A percentile compares a stretch with the other conserved stretches of the same genome.
phyloP scores from a whole-genome alignment of 768 basidiomycete species.

The Kwoniella sp. region DNA sequence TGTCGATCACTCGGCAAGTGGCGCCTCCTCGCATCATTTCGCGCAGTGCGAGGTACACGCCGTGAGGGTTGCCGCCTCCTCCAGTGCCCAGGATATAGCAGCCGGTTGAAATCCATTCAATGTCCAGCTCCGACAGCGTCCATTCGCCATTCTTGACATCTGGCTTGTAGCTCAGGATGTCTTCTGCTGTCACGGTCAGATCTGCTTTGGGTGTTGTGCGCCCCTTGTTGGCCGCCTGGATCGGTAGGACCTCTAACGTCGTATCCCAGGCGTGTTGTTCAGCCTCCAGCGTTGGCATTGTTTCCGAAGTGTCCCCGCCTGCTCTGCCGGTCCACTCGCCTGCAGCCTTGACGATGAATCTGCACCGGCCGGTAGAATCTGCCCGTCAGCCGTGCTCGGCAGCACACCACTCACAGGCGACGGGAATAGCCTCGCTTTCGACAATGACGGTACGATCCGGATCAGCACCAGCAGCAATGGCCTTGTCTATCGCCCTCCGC shows the following conservation, averaged over 20 bases:
- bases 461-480: slow-evolving; percentile 55
- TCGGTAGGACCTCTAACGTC: not conserved
- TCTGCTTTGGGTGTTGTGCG: slow-evolving; percentile 3
- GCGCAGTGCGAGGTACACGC: slow-evolving; percentile 55
- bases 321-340: no score
- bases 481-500: slow-evolving; percentile 53
- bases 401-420: slow-evolving; percentile 40
- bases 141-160: slow-evolving; percentile 52
- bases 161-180: slow-evolving; percentile 52
- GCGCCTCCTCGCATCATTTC: slow-evolving; percentile 58
- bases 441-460: slow-evolving; percentile 55
- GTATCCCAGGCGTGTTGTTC: not conserved
- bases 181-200: slow-evolving; percentile 17
- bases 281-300: not conserved
- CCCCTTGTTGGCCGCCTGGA: slow-evolving; percentile 4
- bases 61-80: slow-evolving; percentile 62
- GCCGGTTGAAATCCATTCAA: slow-evolving; percentile 62
- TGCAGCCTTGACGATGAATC: slow-evolving; percentile 62
- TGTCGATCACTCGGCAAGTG: slow-evolving; percentile 55
- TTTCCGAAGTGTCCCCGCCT: no score
- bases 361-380: slow-evolving; percentile 37
- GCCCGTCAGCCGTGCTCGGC: not conserved
- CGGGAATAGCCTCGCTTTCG: slow-evolving; percentile 59
- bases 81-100: slow-evolving; percentile 63
- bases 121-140: slow-evolving; percentile 55